Evolutionary conservation across 2,329 filamentous ascomycete species (phyloP), one percentile per base, ranked within the genome.

Genomic region (Aspergillus hortae): DNA sequence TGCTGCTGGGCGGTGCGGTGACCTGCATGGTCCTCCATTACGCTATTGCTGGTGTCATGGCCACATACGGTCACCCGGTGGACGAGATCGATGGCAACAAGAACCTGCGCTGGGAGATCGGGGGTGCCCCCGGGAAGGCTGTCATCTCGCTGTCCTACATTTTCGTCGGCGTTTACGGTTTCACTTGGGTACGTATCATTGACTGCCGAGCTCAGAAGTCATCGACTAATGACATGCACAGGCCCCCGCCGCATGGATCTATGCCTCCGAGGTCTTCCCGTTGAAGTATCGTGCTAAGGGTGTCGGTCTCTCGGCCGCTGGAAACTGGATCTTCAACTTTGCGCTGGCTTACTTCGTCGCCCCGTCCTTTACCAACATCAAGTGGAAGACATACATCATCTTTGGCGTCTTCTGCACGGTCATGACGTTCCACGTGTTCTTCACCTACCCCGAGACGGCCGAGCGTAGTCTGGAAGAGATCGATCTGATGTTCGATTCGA

Each of bases 381-480:
- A 75, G 57, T 83, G 80, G 74, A 70, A 80, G 62, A 85, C 84
- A 55, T 92, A 91, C 71, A 82, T 91, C 67, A 80, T 92, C 58
- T 92, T 92, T 64, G 89, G 80, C 1, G 79, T 85, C 4, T 90
- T 91, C 74, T 89, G 88, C 64, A 80, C 78, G 1, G 78, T 78
- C 5, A 87, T 88, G 61, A 84, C 84, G 38, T 66, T 90, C 47
- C 87, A 90, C 66, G 84, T 88, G 63, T 82, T 82, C 67, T 76
- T 91, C 59, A 72, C 76, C 30, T 85, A 83, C 52, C 86, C 86
- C 0, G 82, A 90, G 70, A 91, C 87, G 0, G 81, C 83, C 40
- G 84, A 85, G 14, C 86, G 83, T 65, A 85, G 86, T 0, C 80
- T 92, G 0, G 88, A 92, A 65, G 87, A 92, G 68, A 86, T 91